Conservation (phyloP, 768 basidiomycete species). For the Cubamyces sp. region DNA sequence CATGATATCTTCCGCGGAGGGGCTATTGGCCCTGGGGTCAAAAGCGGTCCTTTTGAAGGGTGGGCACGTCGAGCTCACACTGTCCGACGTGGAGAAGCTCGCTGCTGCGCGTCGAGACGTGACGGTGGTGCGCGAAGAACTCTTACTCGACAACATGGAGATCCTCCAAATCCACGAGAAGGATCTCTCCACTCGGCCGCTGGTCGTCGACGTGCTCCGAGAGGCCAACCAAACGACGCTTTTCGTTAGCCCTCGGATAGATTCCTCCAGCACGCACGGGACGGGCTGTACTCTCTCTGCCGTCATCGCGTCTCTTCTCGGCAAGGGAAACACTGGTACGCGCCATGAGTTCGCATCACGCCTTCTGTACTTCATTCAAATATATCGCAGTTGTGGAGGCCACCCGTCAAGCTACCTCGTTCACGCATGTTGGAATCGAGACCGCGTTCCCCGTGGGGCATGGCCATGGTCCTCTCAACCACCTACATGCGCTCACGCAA, state of each 20-base stretch:
- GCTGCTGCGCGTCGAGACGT: constrained; percentile 36
- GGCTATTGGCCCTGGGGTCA: constrained; percentile 52
- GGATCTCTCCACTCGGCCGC: constrained; percentile 25
- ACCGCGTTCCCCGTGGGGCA: constrained; percentile 68
- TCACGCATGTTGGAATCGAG: constrained; percentile 75
- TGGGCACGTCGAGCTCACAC: constrained; percentile 64
- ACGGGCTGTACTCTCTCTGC: constrained; percentile 93
- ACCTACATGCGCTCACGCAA: constrained; percentile 63
- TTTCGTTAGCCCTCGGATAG: constrained; percentile 62
- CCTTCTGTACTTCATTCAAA: background rate
- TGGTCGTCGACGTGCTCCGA: constrained; percentile 71
- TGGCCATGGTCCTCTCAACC: constrained; percentile 88
- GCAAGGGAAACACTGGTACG: constrained; percentile 49
- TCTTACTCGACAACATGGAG: constrained; percentile 63
- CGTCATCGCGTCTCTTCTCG: constrained; percentile 72
- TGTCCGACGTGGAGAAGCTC: constrained; percentile 48
- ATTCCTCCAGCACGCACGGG: constrained; percentile 81
- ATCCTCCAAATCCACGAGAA: constrained; percentile 48
- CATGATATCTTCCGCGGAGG: constrained; percentile 61
- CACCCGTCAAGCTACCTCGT: constrained; percentile 60
- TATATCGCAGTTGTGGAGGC: constrained; percentile 56
- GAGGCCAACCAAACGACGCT: constrained; percentile 46
- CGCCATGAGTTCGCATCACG: constrained; percentile 16
- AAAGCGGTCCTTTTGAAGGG: constrained; percentile 81
- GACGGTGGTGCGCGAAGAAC: constrained; percentile 47